A percentile compares a stretch with the other conserved stretches of the same genome.
phyloP scores from a whole-genome alignment of 345 rosid species.

The Citrus reticulata region DNA sequence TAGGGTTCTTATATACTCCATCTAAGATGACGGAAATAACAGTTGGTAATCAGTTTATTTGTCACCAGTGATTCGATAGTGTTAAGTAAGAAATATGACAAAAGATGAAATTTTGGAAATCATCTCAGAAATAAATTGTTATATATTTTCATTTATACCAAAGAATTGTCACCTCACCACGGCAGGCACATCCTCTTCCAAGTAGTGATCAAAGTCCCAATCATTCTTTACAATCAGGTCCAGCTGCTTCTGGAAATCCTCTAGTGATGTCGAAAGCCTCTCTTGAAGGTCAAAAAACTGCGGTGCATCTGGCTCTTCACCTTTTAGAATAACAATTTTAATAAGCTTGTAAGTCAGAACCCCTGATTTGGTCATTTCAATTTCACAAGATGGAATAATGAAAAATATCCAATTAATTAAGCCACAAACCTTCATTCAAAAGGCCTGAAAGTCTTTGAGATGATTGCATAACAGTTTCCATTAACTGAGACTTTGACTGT shows the following conservation, averaged over 20 bases:
- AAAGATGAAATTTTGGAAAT: not conserved
- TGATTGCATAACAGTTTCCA: constrained; percentile 27
- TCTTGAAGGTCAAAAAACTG: constrained; percentile 35
- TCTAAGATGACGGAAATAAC: constrained; percentile 36
- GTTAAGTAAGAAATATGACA: not conserved
- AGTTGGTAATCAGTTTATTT: not conserved
- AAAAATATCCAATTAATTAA: not conserved
- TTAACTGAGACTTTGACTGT: constrained; percentile 14
- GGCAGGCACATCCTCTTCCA: constrained; percentile 83
- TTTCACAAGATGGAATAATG: not conserved
- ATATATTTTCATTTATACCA: not conserved
- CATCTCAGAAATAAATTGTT: not conserved
- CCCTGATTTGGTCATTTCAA: constrained; percentile 22
- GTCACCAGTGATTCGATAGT: not conserved
- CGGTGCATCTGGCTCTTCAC: constrained; percentile 19
- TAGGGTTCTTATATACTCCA: constrained; percentile 65
- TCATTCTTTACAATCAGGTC: constrained; percentile 58
- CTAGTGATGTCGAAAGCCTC: constrained; percentile 35
- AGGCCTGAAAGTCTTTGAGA: constrained; percentile 37
- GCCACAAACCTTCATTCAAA: constrained; percentile 33
- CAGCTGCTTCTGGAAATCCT: constrained; percentile 52
- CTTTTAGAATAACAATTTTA: constrained; percentile 24
- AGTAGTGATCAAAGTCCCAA: constrained; percentile 90
- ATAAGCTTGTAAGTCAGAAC: constrained; percentile 27
- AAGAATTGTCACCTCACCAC: constrained; percentile 83